Base-by-base conservation (phyloP, 805 yeast genomes). In the Starmerella geochares region DNA sequence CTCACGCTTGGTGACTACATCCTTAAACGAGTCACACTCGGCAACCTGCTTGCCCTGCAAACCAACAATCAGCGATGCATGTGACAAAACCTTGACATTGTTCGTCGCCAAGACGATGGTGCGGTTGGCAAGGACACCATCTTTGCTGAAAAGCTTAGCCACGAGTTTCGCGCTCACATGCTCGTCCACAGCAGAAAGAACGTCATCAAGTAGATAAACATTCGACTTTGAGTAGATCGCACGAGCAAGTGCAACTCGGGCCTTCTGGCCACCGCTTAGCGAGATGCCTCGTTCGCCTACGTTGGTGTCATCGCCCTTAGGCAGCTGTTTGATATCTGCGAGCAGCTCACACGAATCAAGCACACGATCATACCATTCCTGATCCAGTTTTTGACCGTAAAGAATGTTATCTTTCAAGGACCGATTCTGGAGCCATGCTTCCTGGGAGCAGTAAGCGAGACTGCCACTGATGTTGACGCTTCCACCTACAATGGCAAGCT, bases 271-370 rank as follows among this genome's bases (percentile, higher is more conserved):
- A 46, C 98, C 98, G 37, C 95, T 85, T 45, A 92, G 72, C 13
- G 96, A 86, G 46, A 92, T 88, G 56, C 98, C 98, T 65, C 90
- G 86, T 69, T 92, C 98, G 55, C 98, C 98, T 51, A 92, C 97
- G 59, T 84, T 78, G 5, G 98, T 92, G 46, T 73, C 73, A 64
- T 92, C 97, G 48, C 96, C 95, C 61, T 86, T 84, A 1, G 95
- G 86, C 52, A 92, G 73, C 27, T 81, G 78, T 27, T 75, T 77
- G 54, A 92, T 71, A 69, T 92, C 98, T 24, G 79, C 79, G 11
- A 73, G 67, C 58, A 92, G 74, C 13, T 94, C 96, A 72, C 98
- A 92, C 0, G 96, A 95, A 46, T 79, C 78, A 20, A 92, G 68
- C 0, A 95, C 90, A 57, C 74, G 75, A 29, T 81, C 76, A 67